phyloP scores from a whole-genome alignment of 2,329 filamentous ascomycete genomes.

The Botryotinia globosa region DNA sequence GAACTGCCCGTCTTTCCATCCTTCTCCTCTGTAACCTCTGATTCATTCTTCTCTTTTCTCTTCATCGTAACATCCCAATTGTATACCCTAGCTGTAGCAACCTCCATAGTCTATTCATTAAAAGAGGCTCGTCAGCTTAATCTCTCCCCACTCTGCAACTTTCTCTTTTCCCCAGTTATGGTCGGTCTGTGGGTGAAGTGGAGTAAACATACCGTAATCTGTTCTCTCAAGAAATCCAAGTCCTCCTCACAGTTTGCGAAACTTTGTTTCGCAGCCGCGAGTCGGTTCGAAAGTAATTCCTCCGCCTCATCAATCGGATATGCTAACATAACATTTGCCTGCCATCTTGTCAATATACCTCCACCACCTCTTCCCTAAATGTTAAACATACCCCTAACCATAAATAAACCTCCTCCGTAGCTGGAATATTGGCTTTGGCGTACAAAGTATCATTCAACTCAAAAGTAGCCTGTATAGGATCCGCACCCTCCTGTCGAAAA shows the following conservation, averaged over 20 bases:
- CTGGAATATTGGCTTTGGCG: constrained; percentile 77
- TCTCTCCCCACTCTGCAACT: neutral
- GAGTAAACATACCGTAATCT: constrained; percentile 74
- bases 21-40: constrained; percentile 43
- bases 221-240: constrained; percentile 89
- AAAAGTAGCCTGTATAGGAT: constrained; percentile 87
- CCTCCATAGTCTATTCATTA: constrained; percentile 62
- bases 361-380: neutral
- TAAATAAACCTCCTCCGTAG: constrained; percentile 88
- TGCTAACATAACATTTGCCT: constrained; percentile 96
- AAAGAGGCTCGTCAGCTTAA: constrained; percentile 19
- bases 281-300: constrained; percentile 71
- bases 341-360: constrained; percentile 24
- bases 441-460: constrained; percentile 96
- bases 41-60: constrained; percentile 78
- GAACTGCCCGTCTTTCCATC: constrained; percentile 37
- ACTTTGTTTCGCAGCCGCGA: constrained; percentile 74
- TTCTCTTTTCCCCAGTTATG: neutral
- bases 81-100: constrained; percentile 94
- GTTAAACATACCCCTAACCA: constrained; percentile 78
- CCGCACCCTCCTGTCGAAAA: constrained; percentile 42
- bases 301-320: constrained; percentile 90
- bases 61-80: constrained; percentile 98
- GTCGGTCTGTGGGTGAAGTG: neutral
- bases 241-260: constrained; percentile 92